Conservation (phyloP, 306 rosid genomes). For the Lathyrus oleraceus region DNA sequence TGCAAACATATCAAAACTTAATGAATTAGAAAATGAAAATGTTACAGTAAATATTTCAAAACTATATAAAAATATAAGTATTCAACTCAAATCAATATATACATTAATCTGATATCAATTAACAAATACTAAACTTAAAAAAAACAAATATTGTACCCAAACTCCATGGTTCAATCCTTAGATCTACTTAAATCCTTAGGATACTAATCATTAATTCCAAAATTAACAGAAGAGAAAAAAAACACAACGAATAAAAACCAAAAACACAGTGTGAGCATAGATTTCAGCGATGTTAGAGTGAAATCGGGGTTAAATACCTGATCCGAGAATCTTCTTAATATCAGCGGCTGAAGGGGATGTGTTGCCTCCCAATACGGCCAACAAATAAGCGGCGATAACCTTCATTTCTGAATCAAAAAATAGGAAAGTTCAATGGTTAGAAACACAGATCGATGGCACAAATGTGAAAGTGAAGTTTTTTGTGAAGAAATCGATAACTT, state of each 20-base stretch:
- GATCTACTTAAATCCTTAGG: not conserved
- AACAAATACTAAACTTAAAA: not conserved
- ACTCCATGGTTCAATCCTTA: not conserved
- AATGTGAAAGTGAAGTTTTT: not conserved
- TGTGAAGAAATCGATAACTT: not conserved
- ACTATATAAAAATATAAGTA: not conserved
- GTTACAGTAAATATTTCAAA: not conserved
- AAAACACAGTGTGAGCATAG: not conserved
- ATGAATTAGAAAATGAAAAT: not conserved
- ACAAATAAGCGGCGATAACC: conserved; percentile 63
- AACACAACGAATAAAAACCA: not conserved
- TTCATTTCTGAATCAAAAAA: conserved; percentile 53
- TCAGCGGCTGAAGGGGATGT: conserved; percentile 52
- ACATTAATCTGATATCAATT: not conserved
- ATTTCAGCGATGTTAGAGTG: too few relatives aligned
- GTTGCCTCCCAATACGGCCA: conserved; percentile 76
- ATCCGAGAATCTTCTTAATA: conserved; percentile 33
- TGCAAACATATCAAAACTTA: not conserved
- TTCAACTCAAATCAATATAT: not conserved
- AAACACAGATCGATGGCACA: not conserved
- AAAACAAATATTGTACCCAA: not conserved
- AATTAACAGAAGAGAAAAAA: not conserved
- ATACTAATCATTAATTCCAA: not conserved
- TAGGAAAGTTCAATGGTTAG: not conserved
- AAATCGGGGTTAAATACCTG: conserved; percentile 35